Evolutionary conservation across 1,284 basidiomycete genomes (phyloP), one percentile per base, ranked within the genome.

Genomic region (Wolfiporia cocos): DNA sequence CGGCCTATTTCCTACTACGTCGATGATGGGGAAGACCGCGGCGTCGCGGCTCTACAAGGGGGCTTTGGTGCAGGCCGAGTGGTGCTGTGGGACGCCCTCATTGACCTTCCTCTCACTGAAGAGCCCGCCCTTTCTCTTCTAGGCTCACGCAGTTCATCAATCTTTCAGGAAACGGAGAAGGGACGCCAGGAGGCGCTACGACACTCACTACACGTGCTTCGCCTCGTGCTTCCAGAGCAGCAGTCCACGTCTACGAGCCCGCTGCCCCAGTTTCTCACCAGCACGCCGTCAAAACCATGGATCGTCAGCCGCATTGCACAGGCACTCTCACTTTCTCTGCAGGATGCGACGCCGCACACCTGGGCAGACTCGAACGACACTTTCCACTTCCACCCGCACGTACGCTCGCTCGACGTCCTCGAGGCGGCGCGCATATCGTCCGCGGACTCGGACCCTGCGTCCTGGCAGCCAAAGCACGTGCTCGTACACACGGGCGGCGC

Each of bases 301-400:
- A 61, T 72, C 15, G 57, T 74, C 3, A 48, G 63, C 10, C 48
- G 50, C 3, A 64, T 75, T 9, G 48, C 73, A 11, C 49, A 65
- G 22, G 58, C 63, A 1, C 50, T 76, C 23, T 59, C 61, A 17
- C 49, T 65, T 2, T 53, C 64, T 9, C 40, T 55, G 29, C 48
- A 59, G 24, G n/a, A 39, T 23, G 15, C 34, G 29, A 3, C 57
- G 28, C 51, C 66, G 11, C 55, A 55, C 43, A 44, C 68, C 18
- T 63, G 84, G 43, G 62, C 73, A 47, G 86, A 88, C 51, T 62
- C 64, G 24, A 59, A 60, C 48, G 89, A 95, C 58, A 78, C 73
- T 6, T 82, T 95, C 56, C 64, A 69, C 29, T 82, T 86, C 49
- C 71, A 75, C 38, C 52, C 57, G 15, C 61, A 64, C 3, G 48